These are phyloP conservation scores for Penicillium sp. DNA, from an alignment of 2,329 filamentous ascomycete species.

Conservation along the genomic window DNA sequence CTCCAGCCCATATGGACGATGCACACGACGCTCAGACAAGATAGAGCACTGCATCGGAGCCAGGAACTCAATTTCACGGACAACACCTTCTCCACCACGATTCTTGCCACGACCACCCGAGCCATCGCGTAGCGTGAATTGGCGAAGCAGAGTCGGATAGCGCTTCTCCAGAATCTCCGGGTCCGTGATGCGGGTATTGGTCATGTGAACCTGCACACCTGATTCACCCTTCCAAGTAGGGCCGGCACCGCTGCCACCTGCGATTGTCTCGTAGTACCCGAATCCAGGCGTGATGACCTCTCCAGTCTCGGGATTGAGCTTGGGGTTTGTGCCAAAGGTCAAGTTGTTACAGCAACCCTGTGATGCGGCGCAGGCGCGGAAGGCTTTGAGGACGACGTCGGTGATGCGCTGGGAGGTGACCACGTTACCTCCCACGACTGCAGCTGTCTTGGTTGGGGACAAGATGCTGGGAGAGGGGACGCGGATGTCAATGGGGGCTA, in stretches of 20 bases:
- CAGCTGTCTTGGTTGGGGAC: constrained; percentile 75
- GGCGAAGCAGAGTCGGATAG: constrained; percentile 76
- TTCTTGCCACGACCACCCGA: constrained; percentile 72
- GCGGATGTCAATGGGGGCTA: constrained; percentile 74
- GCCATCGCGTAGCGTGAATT: constrained; percentile 70
- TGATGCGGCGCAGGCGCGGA: constrained; percentile 76
- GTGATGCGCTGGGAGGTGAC: constrained; percentile 80
- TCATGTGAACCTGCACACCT: constrained; percentile 85
- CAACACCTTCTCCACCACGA: constrained; percentile 75
- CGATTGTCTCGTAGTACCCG: constrained; percentile 88
- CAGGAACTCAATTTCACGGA: constrained; percentile 83
- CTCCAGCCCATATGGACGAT: constrained; percentile 79
- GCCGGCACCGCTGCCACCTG: constrained; percentile 78
- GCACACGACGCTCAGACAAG: constrained; percentile 75
- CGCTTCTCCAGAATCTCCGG: constrained; percentile 80
- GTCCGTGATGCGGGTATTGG: constrained; percentile 85
- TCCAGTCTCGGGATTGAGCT: constrained; percentile 63
- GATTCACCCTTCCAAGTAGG: constrained; percentile 76
- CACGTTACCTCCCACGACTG: constrained; percentile 83
- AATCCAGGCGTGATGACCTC: constrained; percentile 70
- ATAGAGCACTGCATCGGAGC: constrained; percentile 82
- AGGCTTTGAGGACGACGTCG: constrained; percentile 81
- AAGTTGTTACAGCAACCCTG: constrained; percentile 87
- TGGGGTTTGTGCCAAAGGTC: constrained; percentile 77
- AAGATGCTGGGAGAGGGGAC: constrained; percentile 75